Evolutionary conservation across 768 basidiomycete species (phyloP), one percentile per base, ranked within the genome.

Genomic region (Pulveroboletus ravenelii): DNA sequence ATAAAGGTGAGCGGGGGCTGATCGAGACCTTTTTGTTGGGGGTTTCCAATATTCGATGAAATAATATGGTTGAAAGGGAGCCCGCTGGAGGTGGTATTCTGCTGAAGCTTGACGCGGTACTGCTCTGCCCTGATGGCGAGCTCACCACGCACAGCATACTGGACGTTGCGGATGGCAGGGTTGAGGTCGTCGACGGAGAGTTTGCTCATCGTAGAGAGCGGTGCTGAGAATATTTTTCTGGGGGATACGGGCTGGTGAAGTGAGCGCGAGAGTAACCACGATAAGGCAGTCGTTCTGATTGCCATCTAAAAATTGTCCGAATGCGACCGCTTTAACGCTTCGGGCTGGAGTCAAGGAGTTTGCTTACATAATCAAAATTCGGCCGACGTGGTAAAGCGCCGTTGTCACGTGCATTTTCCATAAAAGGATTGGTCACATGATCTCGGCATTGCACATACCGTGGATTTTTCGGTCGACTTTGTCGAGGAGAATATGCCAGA

Each of bases 61-160:
- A 96, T 95, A 69, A 98, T 78, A 59, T 82, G 80, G 66, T 83
- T 79, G 70, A 98, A 99, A 14, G 93, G 92, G 14, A 97, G 77
- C 17, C 73, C 74, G 56, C 79, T 71, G 50, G 74, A 13, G 3
- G 30, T 36, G 14, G 61, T 64, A 20, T 72, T 71, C 49, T 76
- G 69, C 69, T 82, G 79, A 63, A 98, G 80, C 59, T 76, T 70
- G 45, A 85, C 84, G 48, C 87, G 79, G 58, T 89, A 84, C 47
- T 81, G 73, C 69, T 97, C 93, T 0, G 95, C 92, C 67, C 88
- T 90, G 74, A 97, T 89, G 4, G 95, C 93, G 56, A 98, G 84
- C 71, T 95, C 94, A 43, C 96, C 95, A 48, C 95, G 89, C 27
- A 99, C 95, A 49, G 95, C 95, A 66, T 99, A 99, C 69, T 96